Base-by-base conservation (phyloP, 257 asterid species). In the Cinchona pubescens region DNA sequence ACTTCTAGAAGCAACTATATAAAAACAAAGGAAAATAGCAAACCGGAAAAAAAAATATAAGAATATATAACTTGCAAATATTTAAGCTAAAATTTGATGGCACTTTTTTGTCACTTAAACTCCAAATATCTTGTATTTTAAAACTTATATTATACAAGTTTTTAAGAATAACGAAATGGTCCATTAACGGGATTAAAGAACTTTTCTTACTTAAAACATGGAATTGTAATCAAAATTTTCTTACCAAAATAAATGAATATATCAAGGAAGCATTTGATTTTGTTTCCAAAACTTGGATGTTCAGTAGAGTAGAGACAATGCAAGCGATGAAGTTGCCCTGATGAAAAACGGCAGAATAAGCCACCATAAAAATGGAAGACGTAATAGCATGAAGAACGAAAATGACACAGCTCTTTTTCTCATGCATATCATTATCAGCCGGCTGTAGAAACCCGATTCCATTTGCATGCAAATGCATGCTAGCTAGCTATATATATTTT, bases 371-470 rank as follows among this genome's bases (percentile, higher is more conserved):
- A 2, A 9, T 5, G 40, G 16, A 68, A 3, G 59, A 45, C 40
- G 29, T 16, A 30, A 11, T 21, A 14, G 14, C 27, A 7, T 68
- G 40, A 29, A 45, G 60, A 68, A 25, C 7, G 73, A 69, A 46
- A 46, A 29, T 19, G 73, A 69, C 60, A 25, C 59, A 68, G 16
- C 15, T 68, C 58, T 43, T 68, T 1, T 30, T 30, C 5, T 66
- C 29, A 66, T 23, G 53, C 51, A 37, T 9, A 13, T 6, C 12
- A 43, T 37, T n/a, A n/a, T n/a, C n/a, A 13, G 73, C 73, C 59
- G 73, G 73, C 73, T 43, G 37, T 68, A 27, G 6, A n/a, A 21
- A 32, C n/a, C n/a, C n/a, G n/a, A n/a, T n/a, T n/a, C n/a, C n/a
- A n/a, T n/a, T n/a, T n/a, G n/a, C n/a, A n/a, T n/a, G n/a, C n/a